Evolutionary conservation across 2,329 filamentous ascomycete genomes (phyloP), one percentile per base, ranked within the genome.

Genomic region (Parastagonospora nodorum): DNA sequence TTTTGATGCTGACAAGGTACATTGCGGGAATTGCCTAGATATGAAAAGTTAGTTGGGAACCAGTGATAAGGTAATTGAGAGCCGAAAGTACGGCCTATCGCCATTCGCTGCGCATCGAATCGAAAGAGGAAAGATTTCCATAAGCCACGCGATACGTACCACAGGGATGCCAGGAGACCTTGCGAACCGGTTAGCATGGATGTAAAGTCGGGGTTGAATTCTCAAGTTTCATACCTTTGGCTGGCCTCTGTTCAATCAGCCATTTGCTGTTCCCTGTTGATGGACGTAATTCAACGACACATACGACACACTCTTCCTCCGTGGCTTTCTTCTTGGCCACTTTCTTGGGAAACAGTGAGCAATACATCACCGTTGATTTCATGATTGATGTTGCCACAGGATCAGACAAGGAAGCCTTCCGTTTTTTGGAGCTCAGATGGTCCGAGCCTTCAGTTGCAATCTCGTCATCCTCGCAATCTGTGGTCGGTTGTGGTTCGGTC

Each of bases 241-340:
- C 66, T 10, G 71, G 71, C 37, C 71, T 56, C 39, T 74, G 66
- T 42, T 73, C 69, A 28, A 73, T 72, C 2, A 74, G 55, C 64
- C 66, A 74, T 39, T 64, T 67, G 45, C 60, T 66, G 2, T 42
- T 42, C 0, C 53, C 53, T 10, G 57, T 45, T 10, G 49, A 24
- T 5, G 40, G 16, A 28, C 37, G 27, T 10, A 61, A 40, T 43
- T 69, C 63, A 35, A 73, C 47, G 7, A 74, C 54, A 38, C 71
- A 73, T 2, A 74, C 68, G 1, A 64, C 56, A 37, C 64, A 69
- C 7, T 70, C 64, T 48, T 72, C 64, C 36, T 73, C 69, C 5
- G 63, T 57, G 2, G 59, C 63, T 39, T 69, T 68, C 53, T 73
- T 73, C 52, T 72, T 74, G 19, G 63, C 58, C 0, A 63, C 55